phyloP scores from a whole-genome alignment of 2,329 filamentous ascomycete genomes.

The Juglanconis juglandina region DNA sequence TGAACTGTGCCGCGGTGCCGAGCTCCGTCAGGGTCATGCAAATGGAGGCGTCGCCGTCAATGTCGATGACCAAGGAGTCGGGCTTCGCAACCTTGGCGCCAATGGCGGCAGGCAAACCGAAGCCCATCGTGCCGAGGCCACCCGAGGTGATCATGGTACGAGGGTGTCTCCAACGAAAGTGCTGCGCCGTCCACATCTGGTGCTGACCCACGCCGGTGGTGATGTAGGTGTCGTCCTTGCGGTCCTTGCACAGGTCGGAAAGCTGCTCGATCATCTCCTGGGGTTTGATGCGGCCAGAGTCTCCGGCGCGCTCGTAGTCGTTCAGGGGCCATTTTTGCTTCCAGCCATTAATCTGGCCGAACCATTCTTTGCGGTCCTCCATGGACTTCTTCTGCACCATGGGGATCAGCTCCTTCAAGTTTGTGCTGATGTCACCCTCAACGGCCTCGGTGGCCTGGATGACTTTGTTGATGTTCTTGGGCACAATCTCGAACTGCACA shows the following conservation, averaged over 20 bases:
- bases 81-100: conserved; percentile 81
- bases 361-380: conserved; percentile 76
- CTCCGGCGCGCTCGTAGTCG: conserved; percentile 74
- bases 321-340: conserved; percentile 85
- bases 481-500: conserved; percentile 96
- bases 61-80: conserved; percentile 86
- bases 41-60: conserved; percentile 98
- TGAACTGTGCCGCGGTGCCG: conserved; percentile 88
- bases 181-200: conserved; percentile 98
- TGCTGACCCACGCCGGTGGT: conserved; percentile 94
- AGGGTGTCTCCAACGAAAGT: conserved; percentile 90
- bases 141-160: conserved; percentile 95
- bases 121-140: conserved; percentile 95
- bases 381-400: conserved; percentile 60
- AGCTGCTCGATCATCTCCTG: conserved; percentile 90
- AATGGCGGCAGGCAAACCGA: conserved; percentile 88
- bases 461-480: conserved; percentile 99
- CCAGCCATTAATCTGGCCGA: conserved; percentile 83
- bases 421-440: conserved; percentile 84
- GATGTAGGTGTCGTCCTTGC: conserved; percentile 83
- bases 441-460: conserved; percentile 94
- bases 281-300: conserved; percentile 83
- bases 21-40: conserved; percentile 98
- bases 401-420: conserved; percentile 73
- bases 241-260: conserved; percentile 74